These are phyloP conservation scores for Kluyveromyces aestuarii DNA, from an alignment of 805 yeast genomes.

Conservation along the genomic window DNA sequence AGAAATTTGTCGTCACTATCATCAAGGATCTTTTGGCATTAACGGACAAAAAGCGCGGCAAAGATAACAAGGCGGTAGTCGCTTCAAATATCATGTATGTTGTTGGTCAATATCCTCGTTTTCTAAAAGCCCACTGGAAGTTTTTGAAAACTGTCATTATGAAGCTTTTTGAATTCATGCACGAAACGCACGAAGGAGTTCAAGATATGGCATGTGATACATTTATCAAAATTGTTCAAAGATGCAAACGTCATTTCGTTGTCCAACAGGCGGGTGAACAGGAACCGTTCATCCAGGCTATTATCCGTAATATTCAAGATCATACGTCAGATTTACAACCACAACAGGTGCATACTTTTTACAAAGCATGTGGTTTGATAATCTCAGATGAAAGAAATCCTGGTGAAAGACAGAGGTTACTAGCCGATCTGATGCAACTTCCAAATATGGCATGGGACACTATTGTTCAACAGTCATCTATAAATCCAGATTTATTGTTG, in stretches of 20 bases:
- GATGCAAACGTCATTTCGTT: slow-evolving; percentile 93
- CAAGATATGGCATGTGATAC: slow-evolving; percentile 99
- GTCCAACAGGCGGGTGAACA: slow-evolving; percentile 75
- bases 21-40: slow-evolving; percentile 85
- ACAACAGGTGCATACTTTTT: slow-evolving; percentile 95
- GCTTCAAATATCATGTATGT: slow-evolving; percentile 99
- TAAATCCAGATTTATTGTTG: slow-evolving; percentile 69
- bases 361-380: slow-evolving; percentile 94
- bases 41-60: slow-evolving; percentile 94
- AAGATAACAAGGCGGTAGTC: slow-evolving; percentile 96
- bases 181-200: slow-evolving; percentile 99
- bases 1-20: slow-evolving; percentile 84
- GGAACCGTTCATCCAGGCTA: slow-evolving; percentile 87
- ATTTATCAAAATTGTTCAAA: slow-evolving; percentile 87
- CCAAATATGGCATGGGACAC: slow-evolving; percentile 95
- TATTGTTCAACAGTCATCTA: slow-evolving; percentile 75
- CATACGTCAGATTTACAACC: slow-evolving; percentile 92
- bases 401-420: slow-evolving; percentile 59
- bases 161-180: slow-evolving; percentile 96
- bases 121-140: slow-evolving; percentile 96
- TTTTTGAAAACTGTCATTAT: slow-evolving; percentile 91
- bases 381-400: slow-evolving; percentile 75
- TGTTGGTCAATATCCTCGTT: slow-evolving; percentile 98
- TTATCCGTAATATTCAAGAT: slow-evolving; percentile 69
- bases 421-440: slow-evolving; percentile 72